phyloP scores from a whole-genome alignment of 768 basidiomycete species.

The Lactarius akahatsu region DNA sequence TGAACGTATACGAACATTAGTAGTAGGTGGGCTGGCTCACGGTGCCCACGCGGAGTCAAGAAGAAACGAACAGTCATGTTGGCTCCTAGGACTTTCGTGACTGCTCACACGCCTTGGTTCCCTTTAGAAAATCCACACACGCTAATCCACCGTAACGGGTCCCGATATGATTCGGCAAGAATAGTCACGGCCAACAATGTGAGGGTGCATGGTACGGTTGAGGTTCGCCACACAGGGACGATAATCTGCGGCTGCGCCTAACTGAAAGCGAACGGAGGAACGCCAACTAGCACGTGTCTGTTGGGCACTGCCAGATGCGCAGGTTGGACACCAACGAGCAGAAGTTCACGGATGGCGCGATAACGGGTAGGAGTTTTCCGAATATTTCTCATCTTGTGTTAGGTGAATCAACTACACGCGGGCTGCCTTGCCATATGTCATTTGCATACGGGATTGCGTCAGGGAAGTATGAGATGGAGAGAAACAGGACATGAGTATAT shows the following conservation, averaged over 20 bases:
- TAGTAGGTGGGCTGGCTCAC: no score
- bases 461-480: constrained; percentile 19
- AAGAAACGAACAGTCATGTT: no score
- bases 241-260: background rate
- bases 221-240: no score
- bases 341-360: background rate
- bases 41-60: no score
- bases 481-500: constrained; percentile 26
- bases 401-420: background rate
- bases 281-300: background rate
- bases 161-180: no score
- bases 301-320: background rate
- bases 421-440: constrained; percentile 16
- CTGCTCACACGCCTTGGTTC: no score
- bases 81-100: no score
- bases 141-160: no score
- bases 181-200: no score
- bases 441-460: constrained; percentile 16
- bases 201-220: no score
- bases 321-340: background rate
- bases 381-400: background rate
- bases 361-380: background rate
- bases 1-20: no score
- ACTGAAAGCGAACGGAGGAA: background rate
- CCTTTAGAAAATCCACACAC: no score